phyloP scores from a whole-genome alignment of 305 asterid species.

The Fraxinus platypoda region DNA sequence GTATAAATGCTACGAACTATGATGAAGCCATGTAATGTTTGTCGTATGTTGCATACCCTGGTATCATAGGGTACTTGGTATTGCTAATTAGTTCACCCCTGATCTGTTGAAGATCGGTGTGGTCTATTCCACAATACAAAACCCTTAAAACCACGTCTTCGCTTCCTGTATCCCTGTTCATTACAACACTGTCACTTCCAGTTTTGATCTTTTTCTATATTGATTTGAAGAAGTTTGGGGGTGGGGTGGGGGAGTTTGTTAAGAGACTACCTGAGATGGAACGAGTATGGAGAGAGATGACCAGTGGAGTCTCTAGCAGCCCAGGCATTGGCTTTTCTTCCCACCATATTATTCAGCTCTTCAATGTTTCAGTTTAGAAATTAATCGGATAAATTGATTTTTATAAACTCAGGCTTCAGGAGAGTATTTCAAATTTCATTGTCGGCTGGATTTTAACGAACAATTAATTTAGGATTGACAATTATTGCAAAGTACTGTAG shows the following conservation, averaged over 20 bases:
- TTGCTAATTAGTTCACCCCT: conserved; percentile 30
- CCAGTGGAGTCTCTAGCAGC: conserved; percentile 41
- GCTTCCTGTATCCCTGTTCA: conserved; percentile 33
- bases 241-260: not conserved
- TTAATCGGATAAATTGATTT: not conserved
- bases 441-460: not conserved
- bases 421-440: not conserved
- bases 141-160: conserved; percentile 39
- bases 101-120: conserved; percentile 45
- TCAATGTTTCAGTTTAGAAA: not conserved
- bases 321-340: conserved; percentile 35
- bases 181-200: not conserved
- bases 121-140: conserved; percentile 48
- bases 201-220: not conserved
- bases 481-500: not conserved
- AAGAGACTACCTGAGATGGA: conserved; percentile 42
- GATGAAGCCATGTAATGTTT: not conserved
- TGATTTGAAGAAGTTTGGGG: not conserved
- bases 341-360: conserved; percentile 28
- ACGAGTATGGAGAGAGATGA: conserved; percentile 46
- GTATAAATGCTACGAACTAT: not conserved
- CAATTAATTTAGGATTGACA: not conserved
- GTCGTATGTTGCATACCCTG: conserved; percentile 34
- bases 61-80: conserved; percentile 42
- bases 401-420: not conserved